phyloP scores from a whole-genome alignment of 2,329 filamentous ascomycete species.

The Talaromyces marneffei region DNA sequence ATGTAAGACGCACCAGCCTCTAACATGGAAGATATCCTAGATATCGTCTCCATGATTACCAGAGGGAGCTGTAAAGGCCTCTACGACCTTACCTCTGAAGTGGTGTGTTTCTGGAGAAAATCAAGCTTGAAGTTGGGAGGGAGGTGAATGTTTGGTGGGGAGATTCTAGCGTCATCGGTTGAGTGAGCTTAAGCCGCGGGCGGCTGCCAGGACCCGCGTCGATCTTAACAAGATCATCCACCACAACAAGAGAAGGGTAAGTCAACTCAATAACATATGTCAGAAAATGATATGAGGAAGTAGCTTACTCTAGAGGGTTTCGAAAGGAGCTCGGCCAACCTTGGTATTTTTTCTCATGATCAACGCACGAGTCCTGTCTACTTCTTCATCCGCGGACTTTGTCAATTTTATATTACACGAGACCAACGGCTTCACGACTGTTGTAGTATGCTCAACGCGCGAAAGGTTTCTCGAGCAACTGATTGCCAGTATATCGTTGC shows the following conservation, averaged over 20 bases:
- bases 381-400: conserved; percentile 50
- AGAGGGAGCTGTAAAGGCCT: conserved; percentile 17
- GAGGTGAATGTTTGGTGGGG: not conserved
- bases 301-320: not conserved
- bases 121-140: not conserved
- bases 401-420: conserved; percentile 58
- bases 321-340: not conserved
- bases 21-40: conserved; percentile 85
- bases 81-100: conserved; percentile 1
- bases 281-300: not conserved
- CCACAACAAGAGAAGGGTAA: not conserved
- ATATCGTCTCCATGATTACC: conserved; percentile 82
- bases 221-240: not conserved
- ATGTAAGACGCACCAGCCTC: conserved; percentile 68
- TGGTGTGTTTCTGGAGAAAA: not conserved
- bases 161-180: conserved; percentile 6
- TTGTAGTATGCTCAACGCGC: conserved; percentile 65
- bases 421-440: conserved; percentile 54
- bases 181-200: not conserved
- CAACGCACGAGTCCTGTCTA: conserved; percentile 20
- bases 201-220: not conserved
- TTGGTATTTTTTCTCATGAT: conserved; percentile 2
- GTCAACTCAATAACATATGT: not conserved
- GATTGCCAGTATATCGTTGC: conserved; percentile 38
- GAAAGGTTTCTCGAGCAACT: conserved; percentile 60